Evolutionary conservation across 805 yeast species (phyloP), one percentile per base, ranked within the genome.

Genomic region (Nakazawaea pomicola): DNA sequence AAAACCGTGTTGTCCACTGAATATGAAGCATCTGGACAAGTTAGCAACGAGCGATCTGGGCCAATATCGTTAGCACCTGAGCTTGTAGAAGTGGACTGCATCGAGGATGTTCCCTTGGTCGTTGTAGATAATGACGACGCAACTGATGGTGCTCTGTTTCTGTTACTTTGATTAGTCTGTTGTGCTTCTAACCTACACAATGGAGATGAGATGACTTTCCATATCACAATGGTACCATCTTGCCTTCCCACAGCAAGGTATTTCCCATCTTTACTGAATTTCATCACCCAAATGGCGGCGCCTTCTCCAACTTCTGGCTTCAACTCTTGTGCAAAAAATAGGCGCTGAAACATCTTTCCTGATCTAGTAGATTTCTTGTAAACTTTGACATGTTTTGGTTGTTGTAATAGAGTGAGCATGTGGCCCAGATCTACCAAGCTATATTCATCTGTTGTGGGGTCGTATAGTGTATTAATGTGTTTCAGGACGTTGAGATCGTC

Each of bases 181-280:
- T 30, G 36, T 14, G 19, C 34, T 11, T 19, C 24, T 12, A 38
- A 58, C 49, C 95, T 63, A 49, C 85, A 90, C 44, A 78, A 62
- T 0, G 88, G 82, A 0, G 89, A 76, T 3, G 85, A 67, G 0
- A 88, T 75, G 4, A 86, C 95, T 57, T 85, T 80, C 93, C 95
- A 89, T 4, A 89, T 64, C 39, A 78, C 66, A 11, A 90, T 68
- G 1, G 68, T 58, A 3, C 82, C 72, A 54, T 85, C 89, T 50
- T 84, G 77, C 15, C 95, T 95, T 0, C 91, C 96, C 2, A 84
- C 75, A 0, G 96, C 96, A 51, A 90, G 60, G 56, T 71, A 87
- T 58, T 77, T 80, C 9, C 97, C 97, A 60, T 90, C 95, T 10
- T 60, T 59, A 43, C 85, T 79, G 60, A 90, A 90, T 51, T 77